Conservation (phyloP, 257 asterid species). For the Solanum clarkiae region DNA sequence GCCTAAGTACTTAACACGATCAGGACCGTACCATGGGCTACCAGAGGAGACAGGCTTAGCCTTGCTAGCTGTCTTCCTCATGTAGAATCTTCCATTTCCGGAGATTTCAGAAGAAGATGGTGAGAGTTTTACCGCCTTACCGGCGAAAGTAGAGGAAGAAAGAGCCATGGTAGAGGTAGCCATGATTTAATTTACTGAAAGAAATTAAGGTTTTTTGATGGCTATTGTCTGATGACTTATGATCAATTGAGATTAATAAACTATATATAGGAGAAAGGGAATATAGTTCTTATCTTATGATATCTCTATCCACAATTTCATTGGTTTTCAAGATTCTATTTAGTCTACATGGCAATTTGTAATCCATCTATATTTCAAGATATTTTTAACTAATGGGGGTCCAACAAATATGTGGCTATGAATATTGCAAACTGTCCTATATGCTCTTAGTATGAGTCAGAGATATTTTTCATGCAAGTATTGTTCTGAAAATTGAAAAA, state of each 20-base stretch:
- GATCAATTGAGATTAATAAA: background rate
- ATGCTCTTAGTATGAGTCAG: background rate
- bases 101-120: conserved; percentile 19
- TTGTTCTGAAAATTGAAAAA: background rate
- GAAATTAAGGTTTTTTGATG: background rate
- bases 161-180: conserved; percentile 58
- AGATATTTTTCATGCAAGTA: background rate
- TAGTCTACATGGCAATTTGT: background rate
- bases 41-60: conserved; percentile 21
- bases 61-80: conserved; percentile 23
- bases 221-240: background rate
- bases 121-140: conserved; percentile 31
- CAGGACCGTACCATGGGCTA: conserved; percentile 33
- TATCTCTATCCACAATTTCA: background rate
- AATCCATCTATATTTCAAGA: background rate
- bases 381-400: background rate
- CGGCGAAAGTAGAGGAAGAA: conserved; percentile 41
- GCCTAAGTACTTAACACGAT: conserved; percentile 23
- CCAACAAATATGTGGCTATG: background rate
- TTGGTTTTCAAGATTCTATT: background rate
- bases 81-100: conserved; percentile 17
- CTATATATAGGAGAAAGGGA: background rate
- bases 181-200: conserved; percentile 2
- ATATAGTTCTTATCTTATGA: background rate
- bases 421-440: background rate